Evolutionary conservation across 148 eudicot genomes (phyloP), one percentile per base, ranked within the genome.

Genomic region (Pharnaceum exiguum): DNA sequence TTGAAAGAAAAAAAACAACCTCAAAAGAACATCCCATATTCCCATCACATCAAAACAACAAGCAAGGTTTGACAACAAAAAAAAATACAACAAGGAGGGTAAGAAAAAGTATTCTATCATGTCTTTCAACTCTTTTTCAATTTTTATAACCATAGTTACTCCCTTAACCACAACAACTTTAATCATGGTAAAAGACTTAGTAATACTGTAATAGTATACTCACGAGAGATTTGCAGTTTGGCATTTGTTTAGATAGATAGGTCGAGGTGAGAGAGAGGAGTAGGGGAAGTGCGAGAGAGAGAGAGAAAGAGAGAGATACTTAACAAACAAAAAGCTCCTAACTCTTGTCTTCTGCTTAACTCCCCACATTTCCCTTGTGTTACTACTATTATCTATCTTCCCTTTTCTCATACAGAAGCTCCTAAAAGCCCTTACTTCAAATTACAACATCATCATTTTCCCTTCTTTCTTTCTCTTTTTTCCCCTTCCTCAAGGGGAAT

Each of bases 181-280:
- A 71, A 71, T 70, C 52, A 40, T 38, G 50, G 75, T 65, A 6
- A 35, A 35, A 35, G 8, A 35, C 38, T 35, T 35, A 35, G 12
- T 35, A 35, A 7, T 35, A 6, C 38, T 6, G 8, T 35, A 35
- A 35, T 30, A 8, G 37, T 40, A 22, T 70, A 71, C 75, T n/a
- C n/a, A n/a, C n/a, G n/a, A n/a, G 75, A 71, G 75, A 71, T 71
- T 52, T 51, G 75, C 59, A 47, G 39, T 54, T 64, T 28, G 49
- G 52, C 42, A 57, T 50, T 35, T 35, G 38, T 7, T 63, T 54
- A 61, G 60, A 61, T 28, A 54, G 32, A 59, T n/a, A n/a, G n/a
- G n/a, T n/a, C n/a, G n/a, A n/a, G n/a, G n/a, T n/a, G 37, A 35
- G 54, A 46, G 46, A 65, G 56, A 28, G 32, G 30, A 45, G 37